phyloP scores from a whole-genome alignment of 768 basidiomycete species.

The Mycena belliarum region DNA sequence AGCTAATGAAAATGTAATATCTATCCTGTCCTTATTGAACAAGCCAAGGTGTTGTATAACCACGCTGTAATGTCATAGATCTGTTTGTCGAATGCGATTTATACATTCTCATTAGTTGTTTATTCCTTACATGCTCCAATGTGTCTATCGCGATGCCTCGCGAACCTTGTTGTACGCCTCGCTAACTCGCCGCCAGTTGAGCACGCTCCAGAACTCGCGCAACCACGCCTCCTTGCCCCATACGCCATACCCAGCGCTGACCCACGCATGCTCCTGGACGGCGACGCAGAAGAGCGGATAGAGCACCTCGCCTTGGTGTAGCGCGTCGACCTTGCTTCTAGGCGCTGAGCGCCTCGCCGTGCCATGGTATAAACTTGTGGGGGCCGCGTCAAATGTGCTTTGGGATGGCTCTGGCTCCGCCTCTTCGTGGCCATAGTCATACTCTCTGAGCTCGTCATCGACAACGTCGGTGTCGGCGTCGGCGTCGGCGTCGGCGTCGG shows the following conservation, averaged over 20 bases:
- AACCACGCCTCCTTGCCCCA: slow-evolving; percentile 92
- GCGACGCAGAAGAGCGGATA: slow-evolving; percentile 79
- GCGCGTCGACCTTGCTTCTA: slow-evolving; percentile 24
- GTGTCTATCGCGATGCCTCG: background rate
- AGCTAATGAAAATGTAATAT: slow-evolving; percentile 14
- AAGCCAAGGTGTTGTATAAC: slow-evolving; percentile 4
- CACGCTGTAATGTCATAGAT: slow-evolving; percentile 9
- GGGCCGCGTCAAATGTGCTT: background rate
- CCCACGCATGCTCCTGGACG: slow-evolving; percentile 86
- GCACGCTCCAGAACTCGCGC: slow-evolving; percentile 77
- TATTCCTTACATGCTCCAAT: background rate
- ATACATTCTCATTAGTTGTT: background rate
- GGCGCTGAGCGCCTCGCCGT: slow-evolving; percentile 11
- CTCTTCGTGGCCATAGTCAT: no score
- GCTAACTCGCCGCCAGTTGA: slow-evolving; percentile 75
- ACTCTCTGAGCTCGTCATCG: no score
- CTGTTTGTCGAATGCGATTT: background rate
- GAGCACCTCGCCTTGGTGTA: slow-evolving; percentile 53
- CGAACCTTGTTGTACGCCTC: slow-evolving; percentile 31
- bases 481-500: no score
- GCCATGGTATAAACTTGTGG: background rate
- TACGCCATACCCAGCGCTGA: slow-evolving; percentile 80
- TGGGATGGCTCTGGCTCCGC: no score
- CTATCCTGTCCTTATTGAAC: slow-evolving; percentile 10
- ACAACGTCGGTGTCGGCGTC: no score